phyloP scores from a whole-genome alignment of 164 flowering plant genomes.

The Magnolia officinalis region DNA sequence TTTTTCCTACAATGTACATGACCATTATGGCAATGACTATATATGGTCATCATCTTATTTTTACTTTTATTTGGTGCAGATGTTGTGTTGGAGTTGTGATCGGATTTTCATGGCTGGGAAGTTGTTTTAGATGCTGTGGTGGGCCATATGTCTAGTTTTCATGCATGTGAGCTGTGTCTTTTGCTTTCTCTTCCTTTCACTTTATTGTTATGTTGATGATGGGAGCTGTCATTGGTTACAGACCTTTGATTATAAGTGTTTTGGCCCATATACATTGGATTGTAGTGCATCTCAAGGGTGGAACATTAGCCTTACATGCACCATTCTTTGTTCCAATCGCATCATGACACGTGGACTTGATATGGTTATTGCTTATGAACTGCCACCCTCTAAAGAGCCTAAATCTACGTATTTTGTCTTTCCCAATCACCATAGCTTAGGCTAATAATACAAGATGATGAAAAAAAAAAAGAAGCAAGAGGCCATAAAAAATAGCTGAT shows the following conservation, averaged over 20 bases:
- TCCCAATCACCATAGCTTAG: too few species aligned
- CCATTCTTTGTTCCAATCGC: background rate
- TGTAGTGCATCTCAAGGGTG: background rate
- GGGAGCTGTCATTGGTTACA: background rate
- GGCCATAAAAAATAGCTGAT: too few species aligned
- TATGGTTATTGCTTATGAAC: too few species aligned
- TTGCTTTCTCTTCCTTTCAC: background rate
- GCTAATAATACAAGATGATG: too few species aligned
- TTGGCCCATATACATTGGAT: constrained; percentile 1
- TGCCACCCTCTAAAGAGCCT: too few species aligned
- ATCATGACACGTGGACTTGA: background rate
- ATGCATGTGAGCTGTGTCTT: constrained; percentile 5
- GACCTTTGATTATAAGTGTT: background rate
- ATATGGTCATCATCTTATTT: background rate
- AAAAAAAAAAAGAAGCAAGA: too few species aligned
- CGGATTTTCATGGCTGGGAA: background rate
- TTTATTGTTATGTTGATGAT: background rate
- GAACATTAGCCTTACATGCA: background rate
- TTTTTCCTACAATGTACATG: too few species aligned
- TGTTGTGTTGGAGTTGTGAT: background rate
- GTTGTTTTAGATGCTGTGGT: background rate
- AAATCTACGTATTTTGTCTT: too few species aligned
- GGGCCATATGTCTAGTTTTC: constrained; percentile 1
- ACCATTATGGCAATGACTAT: too few species aligned
- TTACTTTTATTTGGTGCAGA: background rate